Evolutionary conservation across 2,329 filamentous ascomycete species (phyloP).

Genomic region (Phoma sp.): DNA sequence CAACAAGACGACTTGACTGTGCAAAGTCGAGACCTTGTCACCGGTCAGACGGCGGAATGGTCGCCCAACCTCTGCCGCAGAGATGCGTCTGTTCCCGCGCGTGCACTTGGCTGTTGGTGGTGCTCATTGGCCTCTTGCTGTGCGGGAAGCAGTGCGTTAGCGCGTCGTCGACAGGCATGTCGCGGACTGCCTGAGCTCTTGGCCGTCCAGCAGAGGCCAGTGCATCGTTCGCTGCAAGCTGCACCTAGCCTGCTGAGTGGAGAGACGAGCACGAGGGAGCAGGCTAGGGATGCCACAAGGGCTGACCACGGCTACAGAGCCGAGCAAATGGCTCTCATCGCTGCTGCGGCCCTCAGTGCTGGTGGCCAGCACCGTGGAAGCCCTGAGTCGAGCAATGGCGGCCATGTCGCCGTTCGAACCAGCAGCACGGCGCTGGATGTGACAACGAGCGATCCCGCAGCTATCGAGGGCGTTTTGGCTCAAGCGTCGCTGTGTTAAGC

Average conservation of each 20-base stretch:
- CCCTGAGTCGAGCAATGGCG: neutral
- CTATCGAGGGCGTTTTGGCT: slow-evolving; percentile 1
- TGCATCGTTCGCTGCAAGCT: slow-evolving; percentile 17
- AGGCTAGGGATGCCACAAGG: neutral
- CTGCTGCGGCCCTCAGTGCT: neutral
- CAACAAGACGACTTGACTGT: slow-evolving; percentile 5
- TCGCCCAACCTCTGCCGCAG: slow-evolving; percentile 7
- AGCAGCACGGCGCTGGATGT: slow-evolving; percentile 19
- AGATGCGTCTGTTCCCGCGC: slow-evolving; percentile 16
- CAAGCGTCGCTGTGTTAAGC: slow-evolving; percentile 10
- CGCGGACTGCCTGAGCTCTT: slow-evolving; percentile 10
- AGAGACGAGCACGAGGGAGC: slow-evolving; percentile 1
- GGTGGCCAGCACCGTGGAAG: neutral
- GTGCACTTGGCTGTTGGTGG: slow-evolving; percentile 10
- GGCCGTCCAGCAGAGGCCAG: slow-evolving; percentile 6
- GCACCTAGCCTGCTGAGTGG: slow-evolving; percentile 1
- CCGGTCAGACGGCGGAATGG: slow-evolving; percentile 10
- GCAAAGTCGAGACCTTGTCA: slow-evolving; percentile 6
- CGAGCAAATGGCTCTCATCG: neutral
- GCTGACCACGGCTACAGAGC: neutral
- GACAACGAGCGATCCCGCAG: slow-evolving; percentile 17
- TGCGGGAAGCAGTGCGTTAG: slow-evolving; percentile 13
- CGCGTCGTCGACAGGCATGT: slow-evolving; percentile 10
- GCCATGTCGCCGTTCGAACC: slow-evolving; percentile 16
- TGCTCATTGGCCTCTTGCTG: slow-evolving; percentile 7